phyloP scores from a whole-genome alignment of 1,284 basidiomycete genomes.

The Abortiporus biennis region DNA sequence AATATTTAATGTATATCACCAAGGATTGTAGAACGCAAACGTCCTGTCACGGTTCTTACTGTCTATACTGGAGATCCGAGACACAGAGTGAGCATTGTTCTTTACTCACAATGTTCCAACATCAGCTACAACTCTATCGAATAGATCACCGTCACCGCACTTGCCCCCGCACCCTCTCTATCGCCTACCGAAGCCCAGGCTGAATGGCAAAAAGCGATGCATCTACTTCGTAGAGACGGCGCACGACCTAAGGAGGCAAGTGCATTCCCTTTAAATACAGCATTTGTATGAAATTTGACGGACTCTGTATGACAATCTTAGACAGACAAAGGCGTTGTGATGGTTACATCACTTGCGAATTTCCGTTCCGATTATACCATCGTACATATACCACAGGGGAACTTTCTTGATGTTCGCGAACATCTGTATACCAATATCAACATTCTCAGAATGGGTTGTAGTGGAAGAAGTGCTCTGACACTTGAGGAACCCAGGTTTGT shows the following conservation, averaged over 20 bases:
- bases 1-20: constrained; percentile 1
- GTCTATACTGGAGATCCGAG: constrained; percentile 69
- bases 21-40: constrained; percentile 64
- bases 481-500: constrained; percentile 65
- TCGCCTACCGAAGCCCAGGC: constrained; percentile 37
- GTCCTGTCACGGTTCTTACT: constrained; percentile 51
- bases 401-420: constrained; percentile 53
- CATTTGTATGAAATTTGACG: constrained; percentile 1
- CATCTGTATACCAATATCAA: constrained; percentile 75
- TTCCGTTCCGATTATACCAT: constrained; percentile 82
- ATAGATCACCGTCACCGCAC: constrained; percentile 55
- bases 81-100: constrained; percentile 44
- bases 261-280: constrained; percentile 3
- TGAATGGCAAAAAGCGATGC: constrained; percentile 57
- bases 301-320: constrained; percentile 18
- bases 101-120: constrained; percentile 7
- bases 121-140: constrained; percentile 3
- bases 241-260: constrained; percentile 62
- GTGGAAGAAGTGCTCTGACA: constrained; percentile 67
- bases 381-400: constrained; percentile 66
- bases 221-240: constrained; percentile 54
- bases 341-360: constrained; percentile 78
- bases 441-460: constrained; percentile 71
- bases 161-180: constrained; percentile 39
- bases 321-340: constrained; percentile 62